Base-by-base conservation (phyloP, 2,329 filamentous ascomycete genomes). In the Microdochium bolleyi region DNA sequence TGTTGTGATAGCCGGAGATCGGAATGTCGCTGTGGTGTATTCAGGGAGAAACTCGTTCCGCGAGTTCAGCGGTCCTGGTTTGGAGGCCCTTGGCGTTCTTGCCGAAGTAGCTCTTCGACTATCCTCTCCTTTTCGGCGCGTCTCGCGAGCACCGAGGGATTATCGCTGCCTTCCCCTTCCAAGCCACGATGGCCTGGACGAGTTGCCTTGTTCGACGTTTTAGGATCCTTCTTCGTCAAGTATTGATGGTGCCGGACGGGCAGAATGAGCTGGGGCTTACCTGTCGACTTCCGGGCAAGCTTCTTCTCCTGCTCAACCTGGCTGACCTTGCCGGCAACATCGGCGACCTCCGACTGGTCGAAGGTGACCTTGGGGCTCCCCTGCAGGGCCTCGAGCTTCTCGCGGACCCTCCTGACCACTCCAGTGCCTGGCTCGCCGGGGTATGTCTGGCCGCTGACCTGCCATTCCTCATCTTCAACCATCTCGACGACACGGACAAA, bases 401-500 rank as follows among this genome's bases (percentile, higher is more conserved):
- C 60, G 21, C 69, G 69, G 48, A 80, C 62, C 50, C 66, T 59
- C 41, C 80, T 73, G 19, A 80, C 60, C 24, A 64, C 57, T 50
- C 80, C 80, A 8, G 72, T 78, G 58, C 61, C 70, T 0, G 76
- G 71, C 67, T 82, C 70, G 48, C 81, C 81, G 1, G 77, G 74
- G 63, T 84, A 84, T 19, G 67, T 67, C 56, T 70, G 53, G 25
- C 80, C 80, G 53, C 71, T 75, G 3, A 58, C 61, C 44, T 66
- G 60, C 73, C 78, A 84, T 54, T 76, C 75, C 49, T 79, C 70
- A 61, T 86, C 79, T 55, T 67, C 70, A 27, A 86, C 70, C 56
- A 86, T 71, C 66, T 84, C 73, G 51, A 86, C 72, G 57, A 85
- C 75, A 48, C 81, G 78, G 48, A 86, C 66, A 56, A 84, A 82